Evolutionary conservation across 306 rosid genomes (phyloP).

Genomic region (Pachyrhizus erosus): DNA sequence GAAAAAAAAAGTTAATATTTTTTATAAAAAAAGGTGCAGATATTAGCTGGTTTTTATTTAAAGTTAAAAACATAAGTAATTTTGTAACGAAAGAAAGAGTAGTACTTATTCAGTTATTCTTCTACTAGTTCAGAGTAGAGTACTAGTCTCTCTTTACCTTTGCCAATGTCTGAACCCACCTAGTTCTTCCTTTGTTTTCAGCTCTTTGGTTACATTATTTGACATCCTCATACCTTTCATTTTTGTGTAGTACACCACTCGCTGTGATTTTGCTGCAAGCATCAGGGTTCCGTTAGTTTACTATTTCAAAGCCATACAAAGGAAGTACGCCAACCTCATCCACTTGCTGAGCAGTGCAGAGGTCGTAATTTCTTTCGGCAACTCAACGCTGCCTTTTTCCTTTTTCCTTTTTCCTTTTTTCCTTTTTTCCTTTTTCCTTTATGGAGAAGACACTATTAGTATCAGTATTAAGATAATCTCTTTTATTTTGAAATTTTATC

Average conservation of each 20-base stretch:
- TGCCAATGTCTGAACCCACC: background rate
- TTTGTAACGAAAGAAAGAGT: background rate
- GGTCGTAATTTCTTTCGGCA: background rate
- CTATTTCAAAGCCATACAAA: conserved; percentile 18
- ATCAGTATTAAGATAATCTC: background rate
- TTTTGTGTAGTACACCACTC: background rate
- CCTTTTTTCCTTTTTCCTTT: conserved; percentile 54
- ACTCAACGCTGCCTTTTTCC: conserved; percentile 43
- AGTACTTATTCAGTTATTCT: background rate
- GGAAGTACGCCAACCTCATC: conserved; percentile 6
- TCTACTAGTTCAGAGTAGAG: background rate
- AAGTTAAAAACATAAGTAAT: background rate
- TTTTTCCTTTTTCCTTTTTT: conserved; percentile 55
- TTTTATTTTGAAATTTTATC: background rate
- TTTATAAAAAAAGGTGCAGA: too few relatives aligned
- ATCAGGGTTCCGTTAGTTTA: conserved; percentile 31
- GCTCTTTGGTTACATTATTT: too few relatives aligned
- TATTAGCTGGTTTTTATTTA: too few relatives aligned
- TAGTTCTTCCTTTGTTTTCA: background rate
- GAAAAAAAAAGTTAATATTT: too few relatives aligned
- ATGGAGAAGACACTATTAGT: conserved; percentile 42
- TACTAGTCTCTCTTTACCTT: conserved; percentile 24
- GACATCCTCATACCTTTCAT: background rate
- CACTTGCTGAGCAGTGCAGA: background rate
- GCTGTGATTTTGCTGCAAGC: conserved; percentile 29